phyloP scores from a whole-genome alignment of 2,329 filamentous ascomycete species.

The Alternaria ventricosa region DNA sequence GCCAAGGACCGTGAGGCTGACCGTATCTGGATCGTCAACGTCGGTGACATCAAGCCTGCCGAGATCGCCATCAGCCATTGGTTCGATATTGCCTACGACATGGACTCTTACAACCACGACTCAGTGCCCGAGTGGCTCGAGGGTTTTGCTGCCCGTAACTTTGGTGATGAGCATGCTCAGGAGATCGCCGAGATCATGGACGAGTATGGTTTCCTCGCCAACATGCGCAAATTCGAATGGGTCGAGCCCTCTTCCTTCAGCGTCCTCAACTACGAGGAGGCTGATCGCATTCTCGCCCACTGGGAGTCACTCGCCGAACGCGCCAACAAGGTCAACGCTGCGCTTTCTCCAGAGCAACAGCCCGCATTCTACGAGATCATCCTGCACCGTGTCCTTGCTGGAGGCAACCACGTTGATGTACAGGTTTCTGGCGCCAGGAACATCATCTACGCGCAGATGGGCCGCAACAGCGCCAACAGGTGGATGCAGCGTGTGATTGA shows the following conservation, averaged over 20 bases:
- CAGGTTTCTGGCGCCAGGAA: conserved; percentile 48
- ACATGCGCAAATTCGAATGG: conserved; percentile 67
- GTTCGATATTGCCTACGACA: conserved; percentile 72
- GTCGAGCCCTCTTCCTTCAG: conserved; percentile 66
- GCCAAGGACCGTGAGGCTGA: conserved; percentile 65
- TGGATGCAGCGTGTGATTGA: conserved; percentile 47
- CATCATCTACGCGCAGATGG: conserved; percentile 45
- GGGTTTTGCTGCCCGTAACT: conserved; percentile 65
- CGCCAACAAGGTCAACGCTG: conserved; percentile 64
- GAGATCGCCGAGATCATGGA: conserved; percentile 61
- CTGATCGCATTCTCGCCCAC: conserved; percentile 62
- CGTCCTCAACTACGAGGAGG: conserved; percentile 69
- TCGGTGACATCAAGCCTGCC: conserved; percentile 70
- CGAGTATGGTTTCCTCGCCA: conserved; percentile 64
- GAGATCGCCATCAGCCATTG: conserved; percentile 72
- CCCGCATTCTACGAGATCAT: conserved; percentile 69
- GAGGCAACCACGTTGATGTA: conserved; percentile 62
- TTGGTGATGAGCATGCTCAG: conserved; percentile 57
- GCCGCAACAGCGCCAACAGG: conserved; percentile 48
- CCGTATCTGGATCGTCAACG: conserved; percentile 71
- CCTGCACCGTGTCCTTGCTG: conserved; percentile 66
- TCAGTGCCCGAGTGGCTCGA: conserved; percentile 64
- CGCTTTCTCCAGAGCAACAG: conserved; percentile 57
- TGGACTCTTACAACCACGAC: conserved; percentile 62
- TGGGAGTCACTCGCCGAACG: conserved; percentile 62